These are phyloP conservation scores for Dioszegia aurantiaca DNA, from an alignment of 768 basidiomycete species.

Conservation along the genomic window DNA sequence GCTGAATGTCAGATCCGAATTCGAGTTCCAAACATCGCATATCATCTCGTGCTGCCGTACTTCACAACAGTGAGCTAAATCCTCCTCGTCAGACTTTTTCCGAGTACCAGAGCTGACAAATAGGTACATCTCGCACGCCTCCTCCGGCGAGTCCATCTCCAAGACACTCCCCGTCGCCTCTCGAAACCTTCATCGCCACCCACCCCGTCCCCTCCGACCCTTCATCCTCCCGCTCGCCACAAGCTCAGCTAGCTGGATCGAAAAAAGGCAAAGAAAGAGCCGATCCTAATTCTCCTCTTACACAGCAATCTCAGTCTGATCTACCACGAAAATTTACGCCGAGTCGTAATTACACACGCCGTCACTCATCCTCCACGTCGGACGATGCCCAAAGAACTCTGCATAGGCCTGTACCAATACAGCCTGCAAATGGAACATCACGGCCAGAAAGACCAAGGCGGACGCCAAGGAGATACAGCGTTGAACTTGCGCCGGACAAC, in stretches of 20 bases:
- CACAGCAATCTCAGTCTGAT: background rate
- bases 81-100: too few species aligned
- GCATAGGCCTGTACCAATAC: background rate
- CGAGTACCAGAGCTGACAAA: background rate
- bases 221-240: constrained; percentile 9
- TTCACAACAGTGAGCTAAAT: constrained; percentile 31
- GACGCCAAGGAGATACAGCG: constrained; percentile 29
- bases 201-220: constrained; percentile 11
- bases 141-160: constrained; percentile 17
- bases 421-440: too few species aligned
- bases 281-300: background rate
- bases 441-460: constrained; percentile 1
- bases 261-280: constrained; percentile 41
- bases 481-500: constrained; percentile 38
- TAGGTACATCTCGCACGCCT: constrained; percentile 11
- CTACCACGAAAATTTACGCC: background rate
- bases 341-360: background rate
- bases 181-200: constrained; percentile 32
- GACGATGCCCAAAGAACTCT: background rate
- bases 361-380: background rate
- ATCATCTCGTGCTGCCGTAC: constrained; percentile 21
- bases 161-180: constrained; percentile 11
- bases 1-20: constrained; percentile 2
- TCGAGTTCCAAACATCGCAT: constrained; percentile 9
- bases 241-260: constrained; percentile 17